Evolutionary conservation across 2,329 filamentous ascomycete species (phyloP).

Genomic region (Keithomyces neogunnii): DNA sequence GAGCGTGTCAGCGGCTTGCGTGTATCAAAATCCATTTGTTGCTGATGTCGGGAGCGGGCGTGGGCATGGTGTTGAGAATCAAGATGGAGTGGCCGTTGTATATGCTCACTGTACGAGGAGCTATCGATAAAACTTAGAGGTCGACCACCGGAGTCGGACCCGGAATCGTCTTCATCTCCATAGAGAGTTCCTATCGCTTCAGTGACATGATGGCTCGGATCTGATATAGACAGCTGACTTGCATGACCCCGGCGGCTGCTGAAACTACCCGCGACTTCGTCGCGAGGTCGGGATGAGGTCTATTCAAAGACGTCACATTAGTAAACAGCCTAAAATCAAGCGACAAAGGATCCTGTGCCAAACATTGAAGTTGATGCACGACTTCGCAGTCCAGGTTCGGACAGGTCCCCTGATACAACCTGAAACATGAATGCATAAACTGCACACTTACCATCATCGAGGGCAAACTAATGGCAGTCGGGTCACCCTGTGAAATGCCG

Average conservation of each 20-base stretch:
- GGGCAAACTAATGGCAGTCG: slow-evolving; percentile 26
- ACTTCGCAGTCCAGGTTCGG: no score
- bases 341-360: neutral
- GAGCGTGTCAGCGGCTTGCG: slow-evolving; percentile 35
- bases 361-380: neutral
- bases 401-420: no score
- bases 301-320: slow-evolving; percentile 16
- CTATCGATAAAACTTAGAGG: slow-evolving; percentile 66
- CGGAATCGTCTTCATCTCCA: slow-evolving; percentile 62
- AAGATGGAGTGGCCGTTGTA: slow-evolving; percentile 24
- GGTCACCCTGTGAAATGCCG: slow-evolving; percentile 23
- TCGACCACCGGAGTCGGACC: slow-evolving; percentile 41
- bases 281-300: slow-evolving; percentile 50
- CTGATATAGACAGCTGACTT: slow-evolving; percentile 62
- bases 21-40: slow-evolving; percentile 26
- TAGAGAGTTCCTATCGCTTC: slow-evolving; percentile 90
- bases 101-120: slow-evolving; percentile 44
- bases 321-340: neutral
- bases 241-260: slow-evolving; percentile 49
- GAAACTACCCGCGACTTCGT: slow-evolving; percentile 48
- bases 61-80: slow-evolving; percentile 1
- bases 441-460: slow-evolving; percentile 41
- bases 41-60: slow-evolving; percentile 13
- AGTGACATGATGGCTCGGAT: slow-evolving; percentile 88
- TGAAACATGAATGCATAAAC: neutral